These are phyloP conservation scores for Plasmodium falciparum DNA, from an alignment of 169 alveolate genomes.

Conservation along the genomic window DNA sequence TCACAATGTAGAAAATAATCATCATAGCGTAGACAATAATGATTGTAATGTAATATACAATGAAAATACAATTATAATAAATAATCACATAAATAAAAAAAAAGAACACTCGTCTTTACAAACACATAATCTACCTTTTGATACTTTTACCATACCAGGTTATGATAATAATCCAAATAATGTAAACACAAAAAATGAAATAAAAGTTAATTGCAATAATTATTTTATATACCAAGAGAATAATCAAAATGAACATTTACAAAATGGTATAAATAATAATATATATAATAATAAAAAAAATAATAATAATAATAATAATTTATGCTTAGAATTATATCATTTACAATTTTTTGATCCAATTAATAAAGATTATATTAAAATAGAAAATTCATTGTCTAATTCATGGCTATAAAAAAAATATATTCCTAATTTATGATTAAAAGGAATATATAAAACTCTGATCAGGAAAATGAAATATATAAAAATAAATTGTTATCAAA, in stretches of 20 bases:
- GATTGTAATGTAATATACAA: background rate
- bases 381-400: conserved; percentile 70
- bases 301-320: conserved; percentile 7
- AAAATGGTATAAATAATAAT: background rate
- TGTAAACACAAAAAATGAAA: background rate
- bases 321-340: conserved; percentile 71
- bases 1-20: background rate
- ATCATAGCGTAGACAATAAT: background rate
- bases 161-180: background rate
- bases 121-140: background rate
- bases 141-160: conserved; percentile 67
- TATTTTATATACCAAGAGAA: conserved; percentile 29
- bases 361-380: conserved; percentile 33
- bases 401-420: conserved; percentile 36
- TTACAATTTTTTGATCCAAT: conserved; percentile 65
- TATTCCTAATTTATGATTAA: too few relatives aligned
- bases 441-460: too few relatives aligned
- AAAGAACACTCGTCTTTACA: background rate
- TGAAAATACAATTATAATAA: background rate
- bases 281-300: background rate
- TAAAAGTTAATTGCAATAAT: conserved; percentile 11
- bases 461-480: too few relatives aligned
- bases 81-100: background rate
- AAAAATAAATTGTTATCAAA: too few relatives aligned
- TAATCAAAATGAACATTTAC: background rate